These are phyloP conservation scores for Mycena albidolilacea DNA, from an alignment of 768 basidiomycete species.

Conservation along the genomic window DNA sequence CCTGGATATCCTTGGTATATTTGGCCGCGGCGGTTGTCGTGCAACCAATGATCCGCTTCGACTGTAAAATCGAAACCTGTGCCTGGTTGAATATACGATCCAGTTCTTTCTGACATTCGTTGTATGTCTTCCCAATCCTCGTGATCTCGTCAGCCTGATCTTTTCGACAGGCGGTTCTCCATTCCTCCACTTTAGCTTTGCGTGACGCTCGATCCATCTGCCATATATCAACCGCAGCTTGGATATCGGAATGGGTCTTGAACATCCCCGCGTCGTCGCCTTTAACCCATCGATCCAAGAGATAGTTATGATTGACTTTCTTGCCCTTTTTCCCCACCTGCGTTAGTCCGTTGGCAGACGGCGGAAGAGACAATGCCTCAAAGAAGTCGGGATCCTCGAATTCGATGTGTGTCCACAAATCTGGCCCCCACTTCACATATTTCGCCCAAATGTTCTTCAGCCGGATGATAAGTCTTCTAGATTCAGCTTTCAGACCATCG, in stretches of 20 bases:
- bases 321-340: constrained; percentile 58
- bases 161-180: constrained; percentile 48
- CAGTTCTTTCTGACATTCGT: constrained; percentile 49
- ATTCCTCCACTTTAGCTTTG: constrained; percentile 41
- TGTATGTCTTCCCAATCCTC: constrained; percentile 46
- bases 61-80: constrained; percentile 45
- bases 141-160: constrained; percentile 48
- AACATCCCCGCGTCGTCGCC: constrained; percentile 64
- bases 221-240: constrained; percentile 52
- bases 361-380: constrained; percentile 62
- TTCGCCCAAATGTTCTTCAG: constrained; percentile 48
- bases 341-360: constrained; percentile 60
- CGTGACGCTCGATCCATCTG: constrained; percentile 43
- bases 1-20: constrained; percentile 56
- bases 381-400: constrained; percentile 63
- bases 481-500: constrained; percentile 52
- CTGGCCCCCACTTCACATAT: constrained; percentile 40
- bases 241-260: constrained; percentile 44
- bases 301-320: constrained; percentile 53
- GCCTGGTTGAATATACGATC: constrained; percentile 48
- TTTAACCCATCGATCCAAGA: constrained; percentile 63
- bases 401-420: constrained; percentile 64
- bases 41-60: constrained; percentile 49
- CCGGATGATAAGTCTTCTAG: constrained; percentile 23
- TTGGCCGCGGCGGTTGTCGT: constrained; percentile 79